A percentile compares a stretch with the other conserved stretches of the same genome.
phyloP scores from a whole-genome alignment of 257 asterid genomes.

The Paraleonurus japonicus region DNA sequence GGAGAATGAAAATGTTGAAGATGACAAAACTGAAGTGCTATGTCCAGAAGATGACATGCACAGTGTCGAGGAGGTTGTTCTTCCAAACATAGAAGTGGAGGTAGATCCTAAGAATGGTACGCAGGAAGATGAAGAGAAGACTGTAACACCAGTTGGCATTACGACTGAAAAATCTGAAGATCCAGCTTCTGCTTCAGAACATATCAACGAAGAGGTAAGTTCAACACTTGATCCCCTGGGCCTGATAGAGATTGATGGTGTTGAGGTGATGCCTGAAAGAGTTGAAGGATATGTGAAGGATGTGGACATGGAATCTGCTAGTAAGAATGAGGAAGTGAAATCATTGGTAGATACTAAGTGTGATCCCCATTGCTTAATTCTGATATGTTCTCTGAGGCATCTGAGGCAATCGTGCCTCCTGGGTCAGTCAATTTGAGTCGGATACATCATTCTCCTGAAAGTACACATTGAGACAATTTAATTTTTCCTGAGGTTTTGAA shows the following conservation, averaged over 20 bases:
- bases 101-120: constrained; percentile 28
- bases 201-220: constrained; percentile 27
- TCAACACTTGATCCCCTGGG: constrained; percentile 11
- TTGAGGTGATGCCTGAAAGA: constrained; percentile 25
- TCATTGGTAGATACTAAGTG: constrained; percentile 47
- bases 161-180: constrained; percentile 32
- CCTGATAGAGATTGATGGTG: constrained; percentile 21
- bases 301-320: constrained; percentile 13
- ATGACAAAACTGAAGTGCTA: constrained; percentile 32
- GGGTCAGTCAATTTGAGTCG: constrained; percentile 83
- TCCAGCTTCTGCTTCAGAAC: constrained; percentile 20
- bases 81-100: constrained; percentile 26
- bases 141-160: constrained; percentile 30
- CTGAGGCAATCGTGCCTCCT: constrained; percentile 73
- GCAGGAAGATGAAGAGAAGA: constrained; percentile 32
- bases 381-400: constrained; percentile 60
- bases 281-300: constrained; percentile 29
- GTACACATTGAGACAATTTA: constrained; percentile 96
- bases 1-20: constrained; percentile 32
- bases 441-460: constrained; percentile 99
- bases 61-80: constrained; percentile 27
- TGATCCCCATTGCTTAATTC: constrained; percentile 44
- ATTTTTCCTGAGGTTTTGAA: constrained; percentile 50
- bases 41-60: constrained; percentile 30
- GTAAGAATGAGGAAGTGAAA: constrained; percentile 35